Conservation (phyloP, 305 asterid species). For the Solanum chacoense region DNA sequence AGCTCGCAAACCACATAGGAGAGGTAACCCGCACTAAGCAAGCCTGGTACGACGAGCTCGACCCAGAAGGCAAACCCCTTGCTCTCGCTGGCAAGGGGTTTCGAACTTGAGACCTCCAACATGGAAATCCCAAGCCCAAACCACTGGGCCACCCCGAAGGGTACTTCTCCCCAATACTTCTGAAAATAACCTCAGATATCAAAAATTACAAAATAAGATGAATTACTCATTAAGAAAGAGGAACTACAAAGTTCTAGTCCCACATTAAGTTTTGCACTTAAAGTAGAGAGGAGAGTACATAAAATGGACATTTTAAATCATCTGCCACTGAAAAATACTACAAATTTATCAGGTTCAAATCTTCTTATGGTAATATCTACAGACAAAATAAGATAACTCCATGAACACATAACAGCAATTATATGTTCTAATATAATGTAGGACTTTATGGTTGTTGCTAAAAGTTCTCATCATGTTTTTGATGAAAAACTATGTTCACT, state of each 20-base stretch:
- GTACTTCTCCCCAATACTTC: background rate
- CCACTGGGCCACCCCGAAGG: too few relatives aligned
- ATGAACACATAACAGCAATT: background rate
- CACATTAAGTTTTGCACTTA: background rate
- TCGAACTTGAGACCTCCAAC: too few relatives aligned
- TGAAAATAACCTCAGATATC: background rate
- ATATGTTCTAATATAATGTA: background rate
- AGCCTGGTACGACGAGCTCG: too few relatives aligned
- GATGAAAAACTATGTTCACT: conserved; percentile 58
- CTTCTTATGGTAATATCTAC: background rate
- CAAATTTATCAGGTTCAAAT: background rate
- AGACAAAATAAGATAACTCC: background rate
- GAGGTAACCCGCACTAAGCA: too few relatives aligned
- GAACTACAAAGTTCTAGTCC: background rate
- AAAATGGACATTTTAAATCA: background rate
- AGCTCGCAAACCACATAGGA: too few relatives aligned
- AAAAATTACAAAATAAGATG: background rate
- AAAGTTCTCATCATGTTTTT: conserved; percentile 10
- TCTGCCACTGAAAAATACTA: background rate
- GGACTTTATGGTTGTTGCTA: background rate
- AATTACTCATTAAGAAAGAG: background rate
- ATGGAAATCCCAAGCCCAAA: too few relatives aligned
- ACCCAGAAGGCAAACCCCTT: too few relatives aligned
- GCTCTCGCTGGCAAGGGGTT: too few relatives aligned
- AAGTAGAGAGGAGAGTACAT: background rate